Conservation (phyloP, 176 grass and related monocot genomes). For the Oryza punctata region DNA sequence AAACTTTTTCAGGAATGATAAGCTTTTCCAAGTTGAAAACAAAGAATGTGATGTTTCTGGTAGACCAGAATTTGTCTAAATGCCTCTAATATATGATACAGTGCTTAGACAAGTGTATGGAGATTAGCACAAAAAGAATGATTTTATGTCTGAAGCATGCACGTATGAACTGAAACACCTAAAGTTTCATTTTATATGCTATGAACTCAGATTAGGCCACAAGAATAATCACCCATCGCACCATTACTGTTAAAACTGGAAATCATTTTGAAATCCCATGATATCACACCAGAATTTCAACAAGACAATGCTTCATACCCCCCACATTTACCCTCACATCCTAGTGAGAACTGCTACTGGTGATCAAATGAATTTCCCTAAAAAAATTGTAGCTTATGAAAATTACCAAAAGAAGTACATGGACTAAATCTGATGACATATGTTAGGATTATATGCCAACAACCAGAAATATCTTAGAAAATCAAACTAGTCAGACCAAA, state of each 20-base stretch:
- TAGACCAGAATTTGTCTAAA: neutral
- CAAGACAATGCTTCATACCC: neutral
- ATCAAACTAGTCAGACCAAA: conserved; percentile 14
- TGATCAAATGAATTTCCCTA: conserved; percentile 9
- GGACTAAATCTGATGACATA: neutral
- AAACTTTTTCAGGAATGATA: neutral
- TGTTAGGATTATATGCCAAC: neutral
- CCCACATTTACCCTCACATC: neutral
- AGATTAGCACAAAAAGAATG: neutral
- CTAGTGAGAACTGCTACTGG: neutral
- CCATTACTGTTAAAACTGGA: conserved; percentile 7
- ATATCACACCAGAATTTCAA: neutral
- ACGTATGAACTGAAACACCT: neutral
- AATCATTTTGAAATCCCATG: conserved; percentile 11
- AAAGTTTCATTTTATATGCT: neutral
- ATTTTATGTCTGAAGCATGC: neutral
- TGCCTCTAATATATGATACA: neutral
- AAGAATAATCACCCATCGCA: neutral
- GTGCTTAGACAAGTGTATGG: neutral
- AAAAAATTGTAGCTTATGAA: neutral
- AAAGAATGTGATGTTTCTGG: neutral
- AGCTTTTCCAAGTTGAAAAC: neutral
- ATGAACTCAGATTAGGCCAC: neutral
- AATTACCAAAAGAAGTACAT: neutral
- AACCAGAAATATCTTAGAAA: neutral